phyloP scores from a whole-genome alignment of 441 rosid genomes.

The Eutrema salsugineum region DNA sequence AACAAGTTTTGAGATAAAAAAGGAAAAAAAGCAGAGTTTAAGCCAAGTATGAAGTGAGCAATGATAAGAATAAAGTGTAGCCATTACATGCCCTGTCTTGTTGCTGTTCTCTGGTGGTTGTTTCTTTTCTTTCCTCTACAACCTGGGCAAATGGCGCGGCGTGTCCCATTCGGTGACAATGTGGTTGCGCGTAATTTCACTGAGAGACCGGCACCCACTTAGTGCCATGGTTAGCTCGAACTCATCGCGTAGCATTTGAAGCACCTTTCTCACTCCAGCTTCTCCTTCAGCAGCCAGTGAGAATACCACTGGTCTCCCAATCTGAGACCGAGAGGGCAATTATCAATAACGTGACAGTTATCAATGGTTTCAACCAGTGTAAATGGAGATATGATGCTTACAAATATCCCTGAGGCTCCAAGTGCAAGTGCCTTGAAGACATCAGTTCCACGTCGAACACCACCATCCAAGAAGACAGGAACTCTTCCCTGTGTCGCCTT shows the following conservation, averaged over 20 bases:
- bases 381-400: constrained; percentile 34
- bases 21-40: constrained; percentile 2
- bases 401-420: constrained; percentile 96
- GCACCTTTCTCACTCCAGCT: constrained; percentile 76
- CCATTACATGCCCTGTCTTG: constrained; percentile 4
- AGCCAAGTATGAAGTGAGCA: not conserved
- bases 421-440: constrained; percentile 98
- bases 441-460: constrained; percentile 93
- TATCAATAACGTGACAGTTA: not conserved
- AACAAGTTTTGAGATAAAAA: constrained; percentile 10
- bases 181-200: constrained; percentile 81
- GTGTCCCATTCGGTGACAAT: constrained; percentile 68
- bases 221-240: constrained; percentile 95
- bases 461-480: constrained; percentile 93
- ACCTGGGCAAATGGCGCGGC: constrained; percentile 52
- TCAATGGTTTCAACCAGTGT: not conserved
- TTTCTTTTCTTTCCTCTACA: constrained; percentile 28
- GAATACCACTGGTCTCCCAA: constrained; percentile 77
- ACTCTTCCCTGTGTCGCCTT: constrained; percentile 79
- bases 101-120: not conserved
- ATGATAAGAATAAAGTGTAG: constrained; percentile 15
- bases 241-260: constrained; percentile 81
- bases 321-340: constrained; percentile 10
- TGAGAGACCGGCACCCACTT: constrained; percentile 82
- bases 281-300: constrained; percentile 93